phyloP scores from a whole-genome alignment of 2,329 filamentous ascomycete species.

The Diaporthe sp. region DNA sequence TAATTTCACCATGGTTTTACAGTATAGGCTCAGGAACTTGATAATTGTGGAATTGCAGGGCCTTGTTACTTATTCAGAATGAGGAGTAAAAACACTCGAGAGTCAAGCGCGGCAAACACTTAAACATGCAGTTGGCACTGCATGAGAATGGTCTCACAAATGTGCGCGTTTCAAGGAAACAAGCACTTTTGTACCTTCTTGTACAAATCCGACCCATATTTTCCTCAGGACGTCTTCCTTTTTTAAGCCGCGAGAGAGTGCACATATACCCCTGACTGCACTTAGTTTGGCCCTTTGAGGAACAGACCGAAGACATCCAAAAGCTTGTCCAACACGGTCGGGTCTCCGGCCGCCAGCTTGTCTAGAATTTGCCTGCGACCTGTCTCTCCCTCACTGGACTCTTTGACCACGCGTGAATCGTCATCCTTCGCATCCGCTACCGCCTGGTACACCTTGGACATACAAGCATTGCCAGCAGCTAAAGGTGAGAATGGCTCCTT shows the following conservation, averaged over 20 bases:
- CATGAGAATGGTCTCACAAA: too few relatives aligned
- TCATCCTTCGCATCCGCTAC: conserved; percentile 21
- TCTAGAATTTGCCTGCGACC: conserved; percentile 30
- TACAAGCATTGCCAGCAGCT: background rate
- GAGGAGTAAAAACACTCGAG: too few relatives aligned
- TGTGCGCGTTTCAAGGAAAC: background rate
- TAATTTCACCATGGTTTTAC: too few relatives aligned
- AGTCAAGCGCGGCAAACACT: too few relatives aligned
- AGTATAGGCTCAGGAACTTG: too few relatives aligned
- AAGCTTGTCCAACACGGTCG: conserved; percentile 31
- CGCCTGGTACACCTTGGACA: conserved; percentile 31
- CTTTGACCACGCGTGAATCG: conserved; percentile 6
- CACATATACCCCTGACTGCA: too few relatives aligned
- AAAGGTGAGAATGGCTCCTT: conserved; percentile 37
- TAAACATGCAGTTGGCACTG: too few relatives aligned
- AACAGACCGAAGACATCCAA: conserved; percentile 31
- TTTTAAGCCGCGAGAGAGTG: background rate
- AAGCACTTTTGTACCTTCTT: background rate
- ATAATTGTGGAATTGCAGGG: too few relatives aligned
- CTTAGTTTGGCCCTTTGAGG: conserved; percentile 28
- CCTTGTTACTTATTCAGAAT: too few relatives aligned
- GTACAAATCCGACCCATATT: background rate
- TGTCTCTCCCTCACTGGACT: background rate
- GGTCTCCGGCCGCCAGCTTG: conserved; percentile 17
- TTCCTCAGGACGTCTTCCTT: background rate